A percentile compares a stretch with the other conserved stretches of the same genome.
These are phyloP conservation scores for Colletotrichum echinochloae DNA, from an alignment of 2,329 filamentous ascomycete species.

Conservation along the genomic window DNA sequence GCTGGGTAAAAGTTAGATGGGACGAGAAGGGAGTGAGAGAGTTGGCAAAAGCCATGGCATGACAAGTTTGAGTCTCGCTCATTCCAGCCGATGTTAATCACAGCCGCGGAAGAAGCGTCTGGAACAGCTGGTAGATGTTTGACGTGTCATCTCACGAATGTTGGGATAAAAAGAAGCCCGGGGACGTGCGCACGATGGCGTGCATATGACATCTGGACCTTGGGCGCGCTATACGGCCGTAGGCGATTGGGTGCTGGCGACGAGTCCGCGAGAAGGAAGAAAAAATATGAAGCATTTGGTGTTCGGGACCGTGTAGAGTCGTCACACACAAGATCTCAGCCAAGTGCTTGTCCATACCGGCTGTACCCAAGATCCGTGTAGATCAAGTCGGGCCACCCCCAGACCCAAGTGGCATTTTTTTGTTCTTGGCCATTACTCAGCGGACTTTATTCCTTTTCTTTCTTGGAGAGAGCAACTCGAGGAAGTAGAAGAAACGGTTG, in stretches of 20 bases:
- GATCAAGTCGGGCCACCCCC: conserved; percentile 17
- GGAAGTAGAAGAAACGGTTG: neutral
- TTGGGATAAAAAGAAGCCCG: conserved; percentile 26
- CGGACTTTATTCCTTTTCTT: too few species aligned
- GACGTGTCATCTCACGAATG: conserved; percentile 3
- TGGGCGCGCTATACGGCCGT: neutral
- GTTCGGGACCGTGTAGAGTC: conserved; percentile 8
- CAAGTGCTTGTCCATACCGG: conserved; percentile 17
- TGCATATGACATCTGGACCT: neutral
- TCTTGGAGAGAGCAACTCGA: conserved; percentile 5
- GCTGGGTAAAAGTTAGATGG: neutral
- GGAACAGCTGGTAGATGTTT: conserved; percentile 28
- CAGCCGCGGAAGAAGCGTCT: conserved; percentile 8
- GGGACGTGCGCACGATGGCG: conserved; percentile 18
- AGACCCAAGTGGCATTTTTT: neutral
- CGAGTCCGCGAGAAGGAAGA: neutral
- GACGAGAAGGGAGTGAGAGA: neutral
- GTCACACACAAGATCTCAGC: conserved; percentile 4
- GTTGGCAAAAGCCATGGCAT: neutral
- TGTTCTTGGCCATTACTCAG: neutral
- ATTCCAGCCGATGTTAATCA: conserved; percentile 9
- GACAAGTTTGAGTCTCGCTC: conserved; percentile 12
- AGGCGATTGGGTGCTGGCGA: neutral
- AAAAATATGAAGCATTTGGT: conserved; percentile 24
- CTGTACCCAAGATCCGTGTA: conserved; percentile 31